Evolutionary conservation across 164 flowering plant species (phyloP).

Genomic region (Hamamelis virginiana): DNA sequence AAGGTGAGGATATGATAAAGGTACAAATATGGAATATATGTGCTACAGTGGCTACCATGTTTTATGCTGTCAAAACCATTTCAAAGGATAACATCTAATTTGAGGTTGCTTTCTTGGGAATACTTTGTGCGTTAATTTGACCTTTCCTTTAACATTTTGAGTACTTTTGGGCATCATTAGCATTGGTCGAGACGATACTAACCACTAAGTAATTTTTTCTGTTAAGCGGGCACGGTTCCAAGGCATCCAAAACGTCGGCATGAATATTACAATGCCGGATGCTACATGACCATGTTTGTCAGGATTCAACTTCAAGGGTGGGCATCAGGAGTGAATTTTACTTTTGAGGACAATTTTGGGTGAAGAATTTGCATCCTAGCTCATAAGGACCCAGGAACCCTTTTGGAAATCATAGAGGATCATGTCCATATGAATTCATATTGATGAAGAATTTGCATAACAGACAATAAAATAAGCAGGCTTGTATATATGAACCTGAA

Average conservation of each 20-base stretch:
- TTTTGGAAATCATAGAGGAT: too few relatives aligned
- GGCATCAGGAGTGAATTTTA: background rate
- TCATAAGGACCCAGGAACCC: too few relatives aligned
- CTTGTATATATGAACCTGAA: too few relatives aligned
- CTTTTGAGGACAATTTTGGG: too few relatives aligned
- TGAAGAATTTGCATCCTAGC: too few relatives aligned
- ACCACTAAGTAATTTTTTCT: background rate
- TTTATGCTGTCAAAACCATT: slow-evolving; percentile 14
- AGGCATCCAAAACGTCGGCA: background rate
- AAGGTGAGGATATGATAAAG: too few relatives aligned
- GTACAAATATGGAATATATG: background rate
- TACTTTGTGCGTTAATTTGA: slow-evolving; percentile 4
- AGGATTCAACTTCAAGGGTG: background rate
- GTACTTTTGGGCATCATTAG: background rate
- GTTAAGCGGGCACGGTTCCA: background rate
- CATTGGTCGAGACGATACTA: background rate
- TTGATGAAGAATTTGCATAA: too few relatives aligned
- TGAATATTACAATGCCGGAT: background rate
- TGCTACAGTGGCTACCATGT: background rate
- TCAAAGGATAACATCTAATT: background rate
- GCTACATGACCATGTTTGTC: background rate
- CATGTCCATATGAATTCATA: too few relatives aligned
- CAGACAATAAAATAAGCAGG: too few relatives aligned
- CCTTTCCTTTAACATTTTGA: background rate
- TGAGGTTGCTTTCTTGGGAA: slow-evolving; percentile 10